Evolutionary conservation across 192 early-diverging fungal species (phyloP), one percentile per base, ranked within the genome.

Genomic region (Lobosporangium transversale): DNA sequence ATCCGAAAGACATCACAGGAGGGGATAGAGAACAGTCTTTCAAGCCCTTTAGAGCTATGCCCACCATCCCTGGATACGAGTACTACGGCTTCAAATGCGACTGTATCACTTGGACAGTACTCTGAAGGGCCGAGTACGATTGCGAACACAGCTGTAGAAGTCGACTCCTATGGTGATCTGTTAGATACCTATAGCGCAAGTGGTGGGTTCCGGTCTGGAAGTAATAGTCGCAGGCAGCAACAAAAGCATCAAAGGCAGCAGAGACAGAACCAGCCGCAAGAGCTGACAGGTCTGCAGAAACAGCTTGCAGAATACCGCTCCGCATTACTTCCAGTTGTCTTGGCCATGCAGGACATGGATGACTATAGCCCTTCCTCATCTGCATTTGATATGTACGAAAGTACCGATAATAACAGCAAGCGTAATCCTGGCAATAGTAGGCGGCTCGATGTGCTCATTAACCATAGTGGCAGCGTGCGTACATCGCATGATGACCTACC

Each of bases 291-390:
- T 30, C 64, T 76, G 14, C 73, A 67, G 20, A 61, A 51, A 27
- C 73, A 76, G 33, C 45, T 76, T 32, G 73, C 73, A 4, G 64
- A 76, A 21, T 35, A 76, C 24, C 63, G 54, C 0, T 66, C 73
- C 6, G 64, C 64, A 21, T 43, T 76, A 14, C 62, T 76, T 15
- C 73, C 73, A 18, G 24, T 47, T 10, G 73, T 62, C 40, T 42
- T 76, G 53, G 73, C 65, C 0, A 62, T 76, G 36, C 64, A 66
- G 5, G 58, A 67, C 17, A 18, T 56, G 4, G 58, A 51, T 27
- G 54, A 45, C 14, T 3, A 54, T 2, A 40, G 27, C 35, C 33
- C 51, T 3, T 27, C 36, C 21, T 55, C 53, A 6, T 40, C 23
- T 3, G 35, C 50, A 29, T 47, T 52, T 20, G n/a, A n/a, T n/a